Evolutionary conservation across 768 basidiomycete species (phyloP), one percentile per base, ranked within the genome.

Genomic region (Psilocybe sp.): DNA sequence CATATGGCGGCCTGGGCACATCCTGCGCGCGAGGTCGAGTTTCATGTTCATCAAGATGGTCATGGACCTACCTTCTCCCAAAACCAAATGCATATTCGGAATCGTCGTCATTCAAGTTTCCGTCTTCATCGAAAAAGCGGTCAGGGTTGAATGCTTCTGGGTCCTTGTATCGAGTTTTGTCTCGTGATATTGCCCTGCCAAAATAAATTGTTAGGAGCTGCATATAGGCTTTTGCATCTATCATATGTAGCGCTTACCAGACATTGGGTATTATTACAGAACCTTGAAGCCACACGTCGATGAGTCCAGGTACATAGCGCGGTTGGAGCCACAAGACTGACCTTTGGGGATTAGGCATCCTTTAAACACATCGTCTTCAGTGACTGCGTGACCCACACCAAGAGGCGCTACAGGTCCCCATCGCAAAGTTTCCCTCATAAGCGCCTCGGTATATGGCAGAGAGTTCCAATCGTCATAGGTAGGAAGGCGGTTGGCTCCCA

Each of bases 121-220:
- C n/a, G n/a, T n/a, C n/a, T n/a, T n/a, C n/a, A n/a, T n/a, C n/a
- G 19, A 69, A 47, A 49, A 65, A 71, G 14, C 72, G 64, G 36
- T 71, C 69, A 4, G 73, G 73, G 19, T 61, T 55, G 54, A 74
- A 73, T 13, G 33, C 37, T 13, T 66, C 57, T 14, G 73, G 70
- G 15, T 73, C 57, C 4, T 62, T 57, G 47, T 66, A 73, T 31
- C 58, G 50, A 14, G 44, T 44, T 7, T 60, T 57, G 46, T 72
- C 66, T 14, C 60, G 66, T 11, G 65, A 54, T 42, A 72, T 69
- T 12, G 63, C 62, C 72, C 65, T 63, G 19, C 31, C n/a, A n/a
- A 18, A 20, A 31, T 12, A n/a, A n/a, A n/a, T n/a, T n/a, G n/a
- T n/a, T n/a, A n/a, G n/a, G n/a, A n/a, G n/a, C n/a, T n/a, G n/a